These are phyloP conservation scores for Colletotrichum navitas DNA, from an alignment of 2,329 filamentous ascomycete species.

Conservation along the genomic window DNA sequence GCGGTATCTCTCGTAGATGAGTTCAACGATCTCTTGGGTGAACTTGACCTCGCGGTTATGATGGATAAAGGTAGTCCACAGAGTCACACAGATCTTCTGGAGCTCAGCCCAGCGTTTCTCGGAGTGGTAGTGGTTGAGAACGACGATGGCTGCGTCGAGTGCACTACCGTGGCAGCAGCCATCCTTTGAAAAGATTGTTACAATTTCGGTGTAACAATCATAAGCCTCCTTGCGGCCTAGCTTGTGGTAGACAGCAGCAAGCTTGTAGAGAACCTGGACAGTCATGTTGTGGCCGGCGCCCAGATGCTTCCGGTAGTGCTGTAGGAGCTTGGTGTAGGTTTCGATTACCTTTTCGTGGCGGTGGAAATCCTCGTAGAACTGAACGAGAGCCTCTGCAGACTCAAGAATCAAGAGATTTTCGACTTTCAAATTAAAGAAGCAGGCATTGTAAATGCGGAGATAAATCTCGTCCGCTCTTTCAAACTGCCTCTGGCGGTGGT, in stretches of 20 bases:
- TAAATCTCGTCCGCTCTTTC: slow-evolving; percentile 55
- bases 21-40: slow-evolving; percentile 58
- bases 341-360: slow-evolving; percentile 54
- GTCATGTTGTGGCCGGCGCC: slow-evolving; percentile 49
- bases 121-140: slow-evolving; percentile 59
- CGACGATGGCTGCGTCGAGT: slow-evolving; percentile 59
- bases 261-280: slow-evolving; percentile 50
- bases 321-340: slow-evolving; percentile 51
- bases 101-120: slow-evolving; percentile 60
- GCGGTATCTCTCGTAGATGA: slow-evolving; percentile 59
- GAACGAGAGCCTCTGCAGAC: slow-evolving; percentile 48
- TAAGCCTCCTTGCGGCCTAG: slow-evolving; percentile 50
- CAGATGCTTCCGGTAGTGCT: slow-evolving; percentile 46
- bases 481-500: slow-evolving; percentile 52
- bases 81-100: slow-evolving; percentile 57
- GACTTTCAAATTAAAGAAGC: slow-evolving; percentile 48
- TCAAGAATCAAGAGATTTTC: slow-evolving; percentile 50
- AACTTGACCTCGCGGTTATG: slow-evolving; percentile 55
- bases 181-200: slow-evolving; percentile 50
- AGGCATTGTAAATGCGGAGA: slow-evolving; percentile 53
- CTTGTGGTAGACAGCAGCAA: slow-evolving; percentile 35
- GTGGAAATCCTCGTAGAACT: slow-evolving; percentile 49
- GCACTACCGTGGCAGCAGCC: slow-evolving; percentile 55
- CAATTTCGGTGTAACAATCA: slow-evolving; percentile 54
- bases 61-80: slow-evolving; percentile 55